phyloP scores from a whole-genome alignment of 176 grass and related monocot species.

The Triticum monococcum region DNA sequence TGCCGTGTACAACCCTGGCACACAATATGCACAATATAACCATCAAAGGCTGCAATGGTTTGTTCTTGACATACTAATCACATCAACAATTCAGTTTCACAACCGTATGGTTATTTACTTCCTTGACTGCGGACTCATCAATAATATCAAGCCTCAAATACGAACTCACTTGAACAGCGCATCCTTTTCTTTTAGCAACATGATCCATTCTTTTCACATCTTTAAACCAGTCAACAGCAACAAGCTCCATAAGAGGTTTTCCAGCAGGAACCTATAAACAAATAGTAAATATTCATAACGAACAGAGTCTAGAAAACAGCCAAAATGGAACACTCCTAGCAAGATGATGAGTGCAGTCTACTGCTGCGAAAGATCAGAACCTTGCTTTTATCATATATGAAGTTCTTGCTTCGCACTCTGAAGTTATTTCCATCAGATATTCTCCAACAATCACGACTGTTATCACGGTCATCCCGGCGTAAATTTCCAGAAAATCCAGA shows the following conservation, averaged over 20 bases:
- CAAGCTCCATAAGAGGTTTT: constrained; percentile 92
- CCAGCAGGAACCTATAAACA: constrained; percentile 77
- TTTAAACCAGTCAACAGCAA: constrained; percentile 99
- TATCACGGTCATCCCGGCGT: constrained; percentile 79
- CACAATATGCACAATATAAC: too few relatives aligned
- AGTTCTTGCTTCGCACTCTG: constrained; percentile 90
- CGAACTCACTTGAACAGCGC: constrained; percentile 79
- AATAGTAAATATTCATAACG: constrained; percentile 15
- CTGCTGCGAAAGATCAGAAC: constrained; percentile 37
- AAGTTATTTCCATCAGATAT: constrained; percentile 95
- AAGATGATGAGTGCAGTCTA: constrained; percentile 19
- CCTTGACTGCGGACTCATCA: too few relatives aligned
- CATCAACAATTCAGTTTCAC: too few relatives aligned
- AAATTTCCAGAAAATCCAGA: constrained; percentile 91
- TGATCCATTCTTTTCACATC: constrained; percentile 94
- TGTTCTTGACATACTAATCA: too few relatives aligned
- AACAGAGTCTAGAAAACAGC: neutral
- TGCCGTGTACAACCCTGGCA: too few relatives aligned
- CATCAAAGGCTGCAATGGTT: too few relatives aligned
- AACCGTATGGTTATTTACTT: too few relatives aligned
- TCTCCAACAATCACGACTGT: constrained; percentile 94
- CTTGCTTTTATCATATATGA: constrained; percentile 89
- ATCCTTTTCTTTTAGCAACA: constrained; percentile 94
- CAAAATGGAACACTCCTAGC: constrained; percentile 17
- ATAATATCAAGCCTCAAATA: neutral